Evolutionary conservation across 2,329 filamentous ascomycete species (phyloP).

Genomic region (Cercospora sojina): DNA sequence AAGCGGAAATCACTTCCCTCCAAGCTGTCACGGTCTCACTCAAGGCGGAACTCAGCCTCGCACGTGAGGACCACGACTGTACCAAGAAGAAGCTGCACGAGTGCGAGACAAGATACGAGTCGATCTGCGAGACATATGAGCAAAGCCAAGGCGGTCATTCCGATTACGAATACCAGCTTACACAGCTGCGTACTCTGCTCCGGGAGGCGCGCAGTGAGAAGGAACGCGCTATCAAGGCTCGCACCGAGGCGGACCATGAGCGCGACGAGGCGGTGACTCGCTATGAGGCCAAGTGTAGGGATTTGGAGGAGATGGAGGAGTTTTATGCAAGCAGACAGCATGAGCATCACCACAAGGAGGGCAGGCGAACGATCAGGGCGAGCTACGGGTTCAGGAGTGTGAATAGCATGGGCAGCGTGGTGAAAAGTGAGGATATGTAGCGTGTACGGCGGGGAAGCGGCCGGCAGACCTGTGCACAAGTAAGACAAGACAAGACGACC

Average conservation of each 20-base stretch:
- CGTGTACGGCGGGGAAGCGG: not conserved
- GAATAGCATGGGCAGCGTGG: not conserved
- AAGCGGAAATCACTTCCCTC: not conserved
- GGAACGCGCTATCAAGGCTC: slow-evolving; percentile 3
- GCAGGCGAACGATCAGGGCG: not conserved
- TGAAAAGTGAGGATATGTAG: not conserved
- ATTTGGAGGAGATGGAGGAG: not conserved
- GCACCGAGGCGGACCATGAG: not conserved
- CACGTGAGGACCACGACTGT: not conserved
- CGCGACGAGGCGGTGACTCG: not conserved
- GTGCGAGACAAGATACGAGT: slow-evolving; percentile 2
- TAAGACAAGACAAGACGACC: too few species aligned
- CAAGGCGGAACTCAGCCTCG: not conserved
- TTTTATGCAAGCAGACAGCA: not conserved
- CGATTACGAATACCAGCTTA: slow-evolving; percentile 3
- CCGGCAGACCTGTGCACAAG: too few species aligned
- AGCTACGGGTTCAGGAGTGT: not conserved
- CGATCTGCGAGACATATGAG: not conserved
- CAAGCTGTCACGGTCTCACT: not conserved
- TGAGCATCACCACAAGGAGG: not conserved
- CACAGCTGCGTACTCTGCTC: slow-evolving; percentile 1
- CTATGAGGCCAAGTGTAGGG: not conserved
- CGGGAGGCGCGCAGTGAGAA: slow-evolving; percentile 6
- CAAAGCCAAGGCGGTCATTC: not conserved
- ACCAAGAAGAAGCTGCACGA: slow-evolving; percentile 7